Conservation (phyloP, 805 yeast genomes). For the Cyberlindnera lachancei region DNA sequence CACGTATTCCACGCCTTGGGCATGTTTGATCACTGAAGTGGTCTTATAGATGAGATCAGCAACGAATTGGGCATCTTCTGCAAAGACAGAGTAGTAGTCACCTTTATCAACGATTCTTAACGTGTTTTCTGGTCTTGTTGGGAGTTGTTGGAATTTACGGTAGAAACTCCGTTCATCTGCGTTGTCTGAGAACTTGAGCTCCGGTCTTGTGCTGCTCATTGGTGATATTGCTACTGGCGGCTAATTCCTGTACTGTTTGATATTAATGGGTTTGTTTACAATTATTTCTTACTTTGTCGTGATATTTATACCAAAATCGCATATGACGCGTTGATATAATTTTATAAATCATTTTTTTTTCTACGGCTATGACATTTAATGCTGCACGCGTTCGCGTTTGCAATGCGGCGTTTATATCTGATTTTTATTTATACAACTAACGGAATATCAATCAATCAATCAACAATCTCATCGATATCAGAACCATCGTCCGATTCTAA, state of each 20-base stretch:
- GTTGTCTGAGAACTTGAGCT: conserved; percentile 47
- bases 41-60: conserved; percentile 85
- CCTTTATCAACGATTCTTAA: conserved; percentile 74
- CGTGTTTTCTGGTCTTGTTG: conserved; percentile 40
- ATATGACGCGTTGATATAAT: too few relatives aligned
- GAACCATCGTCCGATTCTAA: conserved; percentile 12
- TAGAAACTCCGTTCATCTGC: conserved; percentile 43
- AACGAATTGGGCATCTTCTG: conserved; percentile 70
- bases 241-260: too few relatives aligned
- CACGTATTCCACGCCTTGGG: conserved; percentile 49
- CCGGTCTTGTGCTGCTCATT: conserved; percentile 38
- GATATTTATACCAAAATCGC: too few relatives aligned
- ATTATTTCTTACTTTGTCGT: too few relatives aligned
- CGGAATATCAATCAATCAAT: not conserved
- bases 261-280: too few relatives aligned
- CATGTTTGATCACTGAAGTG: conserved; percentile 65
- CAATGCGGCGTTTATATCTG: too few relatives aligned
- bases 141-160: conserved; percentile 37
- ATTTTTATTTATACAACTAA: too few relatives aligned
- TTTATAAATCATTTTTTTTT: too few relatives aligned
- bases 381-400: too few relatives aligned
- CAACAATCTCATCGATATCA: conserved; percentile 1
- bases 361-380: too few relatives aligned
- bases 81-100: conserved; percentile 72
- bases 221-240: too few relatives aligned